Evolutionary conservation across 2,329 filamentous ascomycete species (phyloP).

Genomic region (Venturia asperata): DNA sequence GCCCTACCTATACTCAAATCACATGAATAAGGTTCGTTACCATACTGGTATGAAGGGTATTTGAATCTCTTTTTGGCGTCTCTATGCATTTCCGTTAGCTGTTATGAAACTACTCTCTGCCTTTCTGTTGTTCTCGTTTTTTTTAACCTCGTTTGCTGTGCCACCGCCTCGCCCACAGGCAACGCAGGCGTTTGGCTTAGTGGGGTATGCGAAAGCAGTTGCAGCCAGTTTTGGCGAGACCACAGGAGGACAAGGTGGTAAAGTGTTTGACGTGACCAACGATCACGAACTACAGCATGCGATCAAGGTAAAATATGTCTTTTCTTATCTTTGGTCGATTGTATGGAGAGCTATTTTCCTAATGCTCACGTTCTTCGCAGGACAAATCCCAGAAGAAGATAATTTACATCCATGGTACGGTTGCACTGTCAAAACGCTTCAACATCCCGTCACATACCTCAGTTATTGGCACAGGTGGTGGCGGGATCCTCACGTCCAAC

Average conservation of each 20-base stretch:
- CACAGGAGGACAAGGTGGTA: conserved; percentile 27
- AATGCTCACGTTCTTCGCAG: conserved; percentile 27
- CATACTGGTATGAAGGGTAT: background rate
- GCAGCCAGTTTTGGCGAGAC: conserved; percentile 21
- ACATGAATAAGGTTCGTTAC: background rate
- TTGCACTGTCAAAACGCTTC: conserved; percentile 38
- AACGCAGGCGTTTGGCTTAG: background rate
- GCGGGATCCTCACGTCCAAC: conserved; percentile 33
- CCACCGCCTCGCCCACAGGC: background rate
- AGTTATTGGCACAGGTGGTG: conserved; percentile 33
- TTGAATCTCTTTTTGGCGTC: background rate
- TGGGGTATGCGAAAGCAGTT: background rate
- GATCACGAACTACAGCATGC: conserved; percentile 1
- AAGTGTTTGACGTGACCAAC: conserved; percentile 25
- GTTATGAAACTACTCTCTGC: background rate
- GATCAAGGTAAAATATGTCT: background rate
- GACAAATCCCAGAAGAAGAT: conserved; percentile 25
- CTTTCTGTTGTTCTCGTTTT: background rate
- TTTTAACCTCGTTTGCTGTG: background rate
- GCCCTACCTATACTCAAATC: background rate
- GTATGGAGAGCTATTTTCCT: conserved; percentile 16
- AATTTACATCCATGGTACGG: conserved; percentile 40
- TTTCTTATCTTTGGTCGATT: background rate
- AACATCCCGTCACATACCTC: conserved; percentile 43
- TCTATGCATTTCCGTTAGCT: background rate